Base-by-base conservation (phyloP, 2,329 filamentous ascomycete genomes). In the Chalaropsis ovoidea region DNA sequence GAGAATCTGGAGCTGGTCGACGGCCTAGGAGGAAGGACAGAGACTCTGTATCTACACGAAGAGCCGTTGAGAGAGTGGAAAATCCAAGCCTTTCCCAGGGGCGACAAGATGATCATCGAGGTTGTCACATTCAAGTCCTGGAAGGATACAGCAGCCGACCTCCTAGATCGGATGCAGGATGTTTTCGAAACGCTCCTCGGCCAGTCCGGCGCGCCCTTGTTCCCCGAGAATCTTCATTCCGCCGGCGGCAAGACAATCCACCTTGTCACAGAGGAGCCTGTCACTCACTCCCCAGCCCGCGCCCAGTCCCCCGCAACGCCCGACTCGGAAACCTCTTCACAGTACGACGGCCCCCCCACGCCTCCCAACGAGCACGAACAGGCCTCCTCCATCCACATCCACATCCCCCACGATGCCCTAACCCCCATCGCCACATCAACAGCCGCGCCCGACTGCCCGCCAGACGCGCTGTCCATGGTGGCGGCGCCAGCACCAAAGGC, bases 51-150 rank as follows among this genome's bases (percentile, higher is more conserved):
- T 70, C 81, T 83, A 2, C 80, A 83, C 69, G 76, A 80, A 41
- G 82, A 84, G 69, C 81, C 80, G 45, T 72, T 83, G 52, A 73
- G 77, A 19, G 80, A 80, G 71, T 84, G 83, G 76, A 84, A 86
- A 76, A 77, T 85, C 47, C 82, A 87, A 76, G 83, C 78, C 24
- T 87, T 81, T 73, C 78, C 79, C 39, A 77, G 75, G 62, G 81
- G 78, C 4, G 81, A 79, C 67, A 52, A 56, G 13, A 72, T 81
- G 71, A 80, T 78, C 61, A 74, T 86, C 63, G 83, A 85, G 75
- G 78, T 86, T 71, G 81, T 86, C 22, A 85, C 82, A 1, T 81
- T 83, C 69, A 75, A 81, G 71, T 80, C 78, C 61, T 85, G 82
- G 81, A 76, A 74, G 11, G 75, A 72, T 0, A 78, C 82, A 62